Evolutionary conservation across 2,329 filamentous ascomycete genomes (phyloP), one percentile per base, ranked within the genome.

Genomic region (Furcasterigmium sp.): DNA sequence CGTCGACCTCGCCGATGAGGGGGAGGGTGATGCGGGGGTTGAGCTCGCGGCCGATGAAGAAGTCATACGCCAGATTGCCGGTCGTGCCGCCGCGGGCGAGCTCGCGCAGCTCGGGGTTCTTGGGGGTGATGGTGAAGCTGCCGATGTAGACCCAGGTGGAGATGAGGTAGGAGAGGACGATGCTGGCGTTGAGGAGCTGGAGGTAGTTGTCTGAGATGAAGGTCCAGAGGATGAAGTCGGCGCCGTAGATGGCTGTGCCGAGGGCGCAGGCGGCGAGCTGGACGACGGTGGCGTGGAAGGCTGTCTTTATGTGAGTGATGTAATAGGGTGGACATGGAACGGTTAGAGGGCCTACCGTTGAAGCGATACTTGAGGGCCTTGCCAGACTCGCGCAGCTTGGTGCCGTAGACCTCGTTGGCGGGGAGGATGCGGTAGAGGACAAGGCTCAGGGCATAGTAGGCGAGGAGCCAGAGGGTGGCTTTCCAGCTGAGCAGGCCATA

Each of bases 341-440:
- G n/a, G n/a, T n/a, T n/a, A n/a, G n/a, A 9, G 37, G 4, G 15
- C n/a, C n/a, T n/a, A 81, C n/a, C 72, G 56, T 87, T 87, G 60
- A 94, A 85, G 49, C 86, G 85, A 65, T 94, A 94, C 63, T 81
- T 84, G 46, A 91, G 73, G 46, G 76, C 79, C 14, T 82, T 83
- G 15, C 86, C 87, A 36, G 59, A 62, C 37, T 75, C 80, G 18
- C 72, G 65, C 50, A 95, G 67, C 57, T 81, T 72, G 2, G 78
- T 80, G 13, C 90, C 90, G 44, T 87, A 73, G 2, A 73, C 69
- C 52, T 84, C 77, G 45, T 80, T 72, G 14, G 82, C 88, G 0
- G 90, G 90, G 9, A 95, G 72, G 20, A 90, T 65, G 26, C 82
- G 69, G 56, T 91, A 82, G 14, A 95, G 69, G 17, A 86, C 62